phyloP scores from a whole-genome alignment of 129 eudicot species.

The Solidago caesia region DNA sequence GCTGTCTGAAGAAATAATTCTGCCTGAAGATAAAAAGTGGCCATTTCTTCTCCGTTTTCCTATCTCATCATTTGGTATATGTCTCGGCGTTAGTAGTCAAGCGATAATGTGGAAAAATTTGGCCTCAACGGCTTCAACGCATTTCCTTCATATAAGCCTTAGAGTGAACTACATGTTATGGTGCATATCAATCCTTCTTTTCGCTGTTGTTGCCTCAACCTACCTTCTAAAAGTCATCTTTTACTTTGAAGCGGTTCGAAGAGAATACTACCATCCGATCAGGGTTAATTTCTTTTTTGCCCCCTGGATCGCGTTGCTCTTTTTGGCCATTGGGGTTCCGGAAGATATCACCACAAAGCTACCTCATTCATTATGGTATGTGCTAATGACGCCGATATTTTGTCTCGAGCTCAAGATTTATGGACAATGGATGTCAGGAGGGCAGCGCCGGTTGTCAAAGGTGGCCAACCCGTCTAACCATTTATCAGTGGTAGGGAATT shows the following conservation, averaged over 20 bases:
- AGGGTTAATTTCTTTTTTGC: constrained; percentile 94
- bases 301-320: constrained; percentile 76
- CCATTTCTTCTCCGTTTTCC: constrained; percentile 91
- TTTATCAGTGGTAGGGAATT: constrained; percentile 75
- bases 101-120: constrained; percentile 83
- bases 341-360: constrained; percentile 38
- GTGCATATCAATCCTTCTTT: constrained; percentile 60
- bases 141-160: constrained; percentile 62
- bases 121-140: constrained; percentile 55
- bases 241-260: constrained; percentile 93
- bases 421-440: constrained; percentile 99
- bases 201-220: constrained; percentile 41
- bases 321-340: constrained; percentile 73
- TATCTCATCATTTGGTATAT: constrained; percentile 81
- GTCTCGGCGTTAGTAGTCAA: constrained; percentile 91
- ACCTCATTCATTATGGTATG: constrained; percentile 60
- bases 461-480: constrained; percentile 91
- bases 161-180: constrained; percentile 60
- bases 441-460: constrained; percentile 80
- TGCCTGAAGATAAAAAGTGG: constrained; percentile 82
- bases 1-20: constrained; percentile 75
- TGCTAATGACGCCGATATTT: constrained; percentile 72
- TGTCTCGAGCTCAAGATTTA: constrained; percentile 78
- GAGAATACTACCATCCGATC: constrained; percentile 87
- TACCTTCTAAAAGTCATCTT: constrained; percentile 67